These are phyloP conservation scores for Corchorus olitorius DNA, from an alignment of 345 rosid species.

Conservation along the genomic window DNA sequence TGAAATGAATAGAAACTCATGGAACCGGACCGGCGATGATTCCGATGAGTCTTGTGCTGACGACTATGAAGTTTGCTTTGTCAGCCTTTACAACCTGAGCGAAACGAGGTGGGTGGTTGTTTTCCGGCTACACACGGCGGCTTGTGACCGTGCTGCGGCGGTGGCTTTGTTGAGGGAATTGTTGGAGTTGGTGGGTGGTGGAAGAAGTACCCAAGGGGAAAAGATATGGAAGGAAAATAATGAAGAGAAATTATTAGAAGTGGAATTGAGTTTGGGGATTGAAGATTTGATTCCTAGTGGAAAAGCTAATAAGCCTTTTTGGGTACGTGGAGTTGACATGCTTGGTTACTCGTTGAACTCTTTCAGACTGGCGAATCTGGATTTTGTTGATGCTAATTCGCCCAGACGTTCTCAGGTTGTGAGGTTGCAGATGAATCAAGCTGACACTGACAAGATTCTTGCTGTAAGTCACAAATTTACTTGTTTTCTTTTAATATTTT, in stretches of 20 bases:
- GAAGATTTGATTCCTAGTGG: slow-evolving; percentile 78
- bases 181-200: slow-evolving; percentile 33
- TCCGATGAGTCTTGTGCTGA: slow-evolving; percentile 12
- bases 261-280: slow-evolving; percentile 50
- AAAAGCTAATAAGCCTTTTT: slow-evolving; percentile 68
- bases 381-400: slow-evolving; percentile 49
- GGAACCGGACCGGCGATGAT: slow-evolving; percentile 35
- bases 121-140: slow-evolving; percentile 65
- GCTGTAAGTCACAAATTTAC: slow-evolving; percentile 43
- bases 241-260: slow-evolving; percentile 15
- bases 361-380: slow-evolving; percentile 59
- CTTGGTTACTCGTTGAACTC: slow-evolving; percentile 89
- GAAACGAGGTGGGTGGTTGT: slow-evolving; percentile 46
- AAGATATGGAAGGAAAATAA: slow-evolving; percentile 17
- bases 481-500: neutral
- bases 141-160: slow-evolving; percentile 77
- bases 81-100: slow-evolving; percentile 52
- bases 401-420: slow-evolving; percentile 54
- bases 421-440: slow-evolving; percentile 50
- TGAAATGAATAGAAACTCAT: slow-evolving; percentile 66
- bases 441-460: slow-evolving; percentile 52
- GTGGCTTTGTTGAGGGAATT: slow-evolving; percentile 57
- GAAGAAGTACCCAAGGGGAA: slow-evolving; percentile 16
- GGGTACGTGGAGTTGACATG: slow-evolving; percentile 91
- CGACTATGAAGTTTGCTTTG: slow-evolving; percentile 44